Evolutionary conservation across 1,284 basidiomycete species (phyloP), one percentile per base, ranked within the genome.

Genomic region (Fomes fomentarius): DNA sequence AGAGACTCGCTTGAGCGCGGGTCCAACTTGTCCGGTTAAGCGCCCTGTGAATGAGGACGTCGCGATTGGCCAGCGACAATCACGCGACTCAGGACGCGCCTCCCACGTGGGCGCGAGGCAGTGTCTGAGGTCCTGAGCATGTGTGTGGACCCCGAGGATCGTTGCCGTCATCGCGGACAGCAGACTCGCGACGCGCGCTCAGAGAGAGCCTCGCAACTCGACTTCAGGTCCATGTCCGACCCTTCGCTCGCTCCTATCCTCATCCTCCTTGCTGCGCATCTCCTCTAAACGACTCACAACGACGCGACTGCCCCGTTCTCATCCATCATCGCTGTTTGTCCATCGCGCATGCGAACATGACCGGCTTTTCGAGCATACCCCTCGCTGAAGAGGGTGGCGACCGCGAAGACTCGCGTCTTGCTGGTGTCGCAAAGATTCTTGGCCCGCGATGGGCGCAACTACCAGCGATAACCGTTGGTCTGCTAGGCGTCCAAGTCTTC

Each of bases 401-500:
- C 12, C 55, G 47, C 11, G 63, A 69, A 6, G 63, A 60, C 21
- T 68, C 75, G 5, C 81, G 80, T 50, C 82, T 82, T 75, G 69
- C 75, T 8, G 85, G 85, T 3, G 73, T 76, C 8, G 74, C 85
- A 1, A 76, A 74, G 54, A 79, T 89, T 22, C 69, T 78, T 24
- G 87, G 87, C 1, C 86, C 87, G 1, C 64, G 65, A 46, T 88
- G 82, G 81, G 71, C 80, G 4, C 83, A 81, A 55, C 71, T 93
- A 37, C 91, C 92, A 0, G 75, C 83, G 4, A 72, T 94, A 46
- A 94, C 91, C 0, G 67, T 94, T 19, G 89, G 91, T 2, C 75
- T 94, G 56, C 72, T 93, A 3, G 93, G 93, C 12, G 85, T 94
- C 1, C 91, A 93, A 68, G 84, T 93, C 60, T 83, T 94, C 50